phyloP scores from a whole-genome alignment of 768 basidiomycete species.

The Rhizopogon roseolus region DNA sequence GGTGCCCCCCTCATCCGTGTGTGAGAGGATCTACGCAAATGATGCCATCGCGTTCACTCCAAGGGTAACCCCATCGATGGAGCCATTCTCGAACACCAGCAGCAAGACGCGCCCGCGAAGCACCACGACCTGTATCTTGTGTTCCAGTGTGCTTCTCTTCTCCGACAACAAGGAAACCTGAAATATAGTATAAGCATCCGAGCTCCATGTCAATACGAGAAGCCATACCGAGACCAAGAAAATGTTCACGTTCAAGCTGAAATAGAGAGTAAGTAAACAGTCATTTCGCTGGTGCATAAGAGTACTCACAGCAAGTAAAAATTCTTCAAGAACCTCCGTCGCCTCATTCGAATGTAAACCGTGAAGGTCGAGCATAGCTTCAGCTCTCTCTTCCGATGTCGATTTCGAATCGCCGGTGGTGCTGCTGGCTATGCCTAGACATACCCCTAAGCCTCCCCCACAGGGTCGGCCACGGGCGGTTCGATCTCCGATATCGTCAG shows the following conservation, averaged over 20 bases:
- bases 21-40: slow-evolving; percentile 86
- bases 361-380: slow-evolving; percentile 85
- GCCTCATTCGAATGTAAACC: slow-evolving; percentile 93
- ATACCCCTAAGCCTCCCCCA: slow-evolving; percentile 82
- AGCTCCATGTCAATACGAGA: background rate
- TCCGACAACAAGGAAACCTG: slow-evolving; percentile 87
- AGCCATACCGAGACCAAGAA: slow-evolving; percentile 73
- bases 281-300: slow-evolving; percentile 1
- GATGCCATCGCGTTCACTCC: slow-evolving; percentile 89
- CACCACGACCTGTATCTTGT: slow-evolving; percentile 78
- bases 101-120: slow-evolving; percentile 78
- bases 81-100: slow-evolving; percentile 88
- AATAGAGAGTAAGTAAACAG: slow-evolving; percentile 10
- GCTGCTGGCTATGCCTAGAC: slow-evolving; percentile 76
- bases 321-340: slow-evolving; percentile 84
- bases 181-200: slow-evolving; percentile 7
- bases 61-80: slow-evolving; percentile 93
- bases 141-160: slow-evolving; percentile 95
- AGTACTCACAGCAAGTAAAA: slow-evolving; percentile 74
- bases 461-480: slow-evolving; percentile 65
- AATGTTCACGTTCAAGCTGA: slow-evolving; percentile 84
- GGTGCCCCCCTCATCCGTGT: slow-evolving; percentile 42
- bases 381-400: slow-evolving; percentile 85
- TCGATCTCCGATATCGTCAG: slow-evolving; percentile 81
- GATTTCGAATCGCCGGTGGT: slow-evolving; percentile 47